A percentile compares a stretch with the other conserved stretches of the same genome.
Evolutionary conservation across 345 rosid genomes (phyloP).

Genomic region (Lenwebbia sp.): DNA sequence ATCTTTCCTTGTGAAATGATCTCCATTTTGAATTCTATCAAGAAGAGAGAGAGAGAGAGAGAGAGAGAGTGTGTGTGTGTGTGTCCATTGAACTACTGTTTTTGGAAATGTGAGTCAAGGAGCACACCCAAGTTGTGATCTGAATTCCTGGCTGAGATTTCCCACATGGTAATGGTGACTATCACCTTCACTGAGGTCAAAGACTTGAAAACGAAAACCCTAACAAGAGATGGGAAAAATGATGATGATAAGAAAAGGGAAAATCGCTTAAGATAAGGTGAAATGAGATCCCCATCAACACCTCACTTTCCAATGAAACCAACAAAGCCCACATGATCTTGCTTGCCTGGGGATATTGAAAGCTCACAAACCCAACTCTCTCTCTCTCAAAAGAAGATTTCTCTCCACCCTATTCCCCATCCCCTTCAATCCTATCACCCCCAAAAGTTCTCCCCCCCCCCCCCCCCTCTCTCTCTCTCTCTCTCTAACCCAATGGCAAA

Average conservation of each 20-base stretch:
- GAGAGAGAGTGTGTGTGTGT: too few relatives aligned
- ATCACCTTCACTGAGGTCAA: slow-evolving; percentile 3
- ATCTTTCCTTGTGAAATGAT: not conserved
- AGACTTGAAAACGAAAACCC: slow-evolving; percentile 7
- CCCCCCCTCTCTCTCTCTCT: not conserved
- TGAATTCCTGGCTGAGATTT: not conserved
- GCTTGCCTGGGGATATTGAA: slow-evolving; percentile 36
- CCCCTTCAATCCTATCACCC: not conserved
- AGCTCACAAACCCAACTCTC: slow-evolving; percentile 12
- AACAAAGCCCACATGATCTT: slow-evolving; percentile 36
- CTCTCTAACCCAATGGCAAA: not conserved
- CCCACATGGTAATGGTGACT: not conserved
- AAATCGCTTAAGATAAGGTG: not conserved
- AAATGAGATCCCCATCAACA: not conserved
- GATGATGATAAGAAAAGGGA: not conserved
- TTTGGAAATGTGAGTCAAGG: not conserved
- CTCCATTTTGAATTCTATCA: not conserved
- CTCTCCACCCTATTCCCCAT: not conserved
- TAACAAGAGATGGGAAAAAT: not conserved
- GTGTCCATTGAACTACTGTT: not conserved
- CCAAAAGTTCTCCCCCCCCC: not conserved
- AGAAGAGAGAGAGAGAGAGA: not conserved
- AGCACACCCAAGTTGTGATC: not conserved
- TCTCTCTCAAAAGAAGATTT: not conserved
- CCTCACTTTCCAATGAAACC: slow-evolving; percentile 32